Conservation (phyloP, 768 basidiomycete genomes). For the Termitomyces sp. region DNA sequence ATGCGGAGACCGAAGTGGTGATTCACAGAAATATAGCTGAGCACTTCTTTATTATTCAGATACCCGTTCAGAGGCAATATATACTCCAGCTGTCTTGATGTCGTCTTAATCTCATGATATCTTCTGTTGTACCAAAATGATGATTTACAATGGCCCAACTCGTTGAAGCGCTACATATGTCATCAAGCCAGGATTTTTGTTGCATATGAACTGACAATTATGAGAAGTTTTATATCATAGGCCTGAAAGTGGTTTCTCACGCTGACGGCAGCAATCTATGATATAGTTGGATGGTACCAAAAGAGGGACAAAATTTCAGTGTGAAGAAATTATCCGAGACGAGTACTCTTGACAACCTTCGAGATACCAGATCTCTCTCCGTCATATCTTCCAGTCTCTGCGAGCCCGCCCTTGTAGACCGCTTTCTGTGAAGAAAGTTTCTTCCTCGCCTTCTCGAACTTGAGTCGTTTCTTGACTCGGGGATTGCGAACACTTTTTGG, state of each 20-base stretch:
- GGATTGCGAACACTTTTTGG: conserved; percentile 92
- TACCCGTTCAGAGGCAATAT: background rate
- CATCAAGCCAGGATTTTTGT: too few species aligned
- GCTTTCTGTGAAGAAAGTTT: conserved; percentile 86
- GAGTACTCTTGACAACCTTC: conserved; percentile 83
- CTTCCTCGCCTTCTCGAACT: conserved; percentile 93
- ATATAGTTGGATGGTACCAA: background rate
- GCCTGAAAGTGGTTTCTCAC: too few species aligned
- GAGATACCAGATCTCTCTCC: conserved; percentile 94
- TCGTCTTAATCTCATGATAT: too few species aligned
- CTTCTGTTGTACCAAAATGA: too few species aligned
- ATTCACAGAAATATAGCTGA: conserved; percentile 3
- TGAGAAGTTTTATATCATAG: too few species aligned
- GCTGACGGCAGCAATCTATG: too few species aligned
- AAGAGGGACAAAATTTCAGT: conserved; percentile 1
- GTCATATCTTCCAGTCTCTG: conserved; percentile 65
- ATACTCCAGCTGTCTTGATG: too few species aligned
- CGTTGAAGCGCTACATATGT: too few species aligned
- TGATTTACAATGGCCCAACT: too few species aligned
- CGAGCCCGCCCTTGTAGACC: conserved; percentile 85
- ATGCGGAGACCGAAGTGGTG: conserved; percentile 69
- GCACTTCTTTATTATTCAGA: background rate
- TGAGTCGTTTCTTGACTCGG: conserved; percentile 92
- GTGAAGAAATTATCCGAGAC: conserved; percentile 41
- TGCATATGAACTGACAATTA: too few species aligned